A percentile compares a stretch with the other conserved stretches of the same genome.
Conservation (phyloP, 1,139 yeast species). For the Nakaseomyces kungkrabaensis region DNA sequence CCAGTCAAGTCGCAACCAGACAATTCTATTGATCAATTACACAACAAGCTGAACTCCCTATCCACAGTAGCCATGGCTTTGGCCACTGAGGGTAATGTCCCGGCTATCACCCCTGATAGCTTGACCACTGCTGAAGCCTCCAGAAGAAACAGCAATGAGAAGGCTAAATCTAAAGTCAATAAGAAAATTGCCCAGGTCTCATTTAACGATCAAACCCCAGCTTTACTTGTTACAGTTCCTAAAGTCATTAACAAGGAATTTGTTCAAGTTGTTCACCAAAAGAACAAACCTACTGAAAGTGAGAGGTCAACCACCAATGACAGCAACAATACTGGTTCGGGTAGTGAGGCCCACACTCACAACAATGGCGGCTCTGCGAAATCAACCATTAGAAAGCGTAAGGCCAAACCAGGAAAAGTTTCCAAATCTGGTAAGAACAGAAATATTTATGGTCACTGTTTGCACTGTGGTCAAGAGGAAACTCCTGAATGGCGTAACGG, state of each 20-base stretch:
- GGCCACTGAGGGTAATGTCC: not conserved
- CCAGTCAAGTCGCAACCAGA: not conserved
- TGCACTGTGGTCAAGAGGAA: slow-evolving; percentile 1
- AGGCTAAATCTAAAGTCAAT: too few species aligned
- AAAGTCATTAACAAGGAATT: not conserved
- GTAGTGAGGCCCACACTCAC: not conserved
- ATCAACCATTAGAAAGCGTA: not conserved
- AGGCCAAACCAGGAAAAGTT: slow-evolving; percentile 1
- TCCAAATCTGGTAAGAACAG: slow-evolving; percentile 3
- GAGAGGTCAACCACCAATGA: not conserved
- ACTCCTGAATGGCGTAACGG: slow-evolving; percentile 85
- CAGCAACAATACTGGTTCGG: not conserved
- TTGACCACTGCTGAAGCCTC: not conserved
- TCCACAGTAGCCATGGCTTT: not conserved
- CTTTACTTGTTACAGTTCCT: not conserved
- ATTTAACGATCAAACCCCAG: not conserved
- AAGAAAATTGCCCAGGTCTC: not conserved
- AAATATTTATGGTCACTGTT: not conserved
- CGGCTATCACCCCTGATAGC: not conserved
- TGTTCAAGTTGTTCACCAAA: not conserved
- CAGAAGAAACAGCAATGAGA: not conserved
- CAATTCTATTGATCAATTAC: not conserved
- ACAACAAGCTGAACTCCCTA: not conserved
- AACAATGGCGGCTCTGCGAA: not conserved
- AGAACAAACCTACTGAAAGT: not conserved